Base-by-base conservation (phyloP, 139 green algal species). In the Micractinium conductrix region DNA sequence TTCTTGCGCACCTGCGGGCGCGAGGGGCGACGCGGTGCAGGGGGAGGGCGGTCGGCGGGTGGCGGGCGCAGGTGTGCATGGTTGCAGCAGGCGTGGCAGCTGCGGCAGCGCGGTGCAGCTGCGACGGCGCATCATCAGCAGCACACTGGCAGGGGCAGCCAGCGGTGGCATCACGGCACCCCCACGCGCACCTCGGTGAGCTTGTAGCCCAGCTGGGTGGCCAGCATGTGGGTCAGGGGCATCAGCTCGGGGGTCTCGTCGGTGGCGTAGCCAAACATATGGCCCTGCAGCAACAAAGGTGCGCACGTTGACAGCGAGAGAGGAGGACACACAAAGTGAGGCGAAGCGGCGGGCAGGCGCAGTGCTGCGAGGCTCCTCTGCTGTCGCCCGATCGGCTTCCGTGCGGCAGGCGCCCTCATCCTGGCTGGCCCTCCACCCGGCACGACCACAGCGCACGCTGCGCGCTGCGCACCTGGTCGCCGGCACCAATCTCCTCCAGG, bases 261-360 rank as follows among this genome's bases (percentile, higher is more conserved):
- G 28, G 96, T 99, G 84, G 97, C 97, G 80, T 99, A 99, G 73
- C 97, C 97, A 90, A 99, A 99, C 97, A 99, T 99, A 91, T 98
- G 95, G 74, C 97, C 97, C 92, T 82, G 76, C 12, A 55, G 70
- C 42, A 42, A 22, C 4, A 67, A 1, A 30, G 73, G 6, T 8
- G 42, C n/a, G n/a, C 53, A 21, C 19, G 53, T 14, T 2, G 3
- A 65, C 45, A 79, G 45, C 28, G n/a, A 67, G 45, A 21, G n/a
- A n/a, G n/a, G n/a, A n/a, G n/a, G n/a, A n/a, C n/a, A n/a, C 28
- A 62, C 38, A 33, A 38, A 19, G 58, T 14, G 12, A 30, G 58
- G 65, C 33, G 35, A 30, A 6, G 67, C 7, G 37, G 35, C 5
- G 6, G 67, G 7, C n/a, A n/a, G n/a, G n/a, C n/a, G n/a, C n/a